Percentiles rank a stretch among this genome's conserved stretches.
These are phyloP conservation scores for Nelumbo lutea DNA, from an alignment of 164 flowering plant genomes.

Conservation along the genomic window DNA sequence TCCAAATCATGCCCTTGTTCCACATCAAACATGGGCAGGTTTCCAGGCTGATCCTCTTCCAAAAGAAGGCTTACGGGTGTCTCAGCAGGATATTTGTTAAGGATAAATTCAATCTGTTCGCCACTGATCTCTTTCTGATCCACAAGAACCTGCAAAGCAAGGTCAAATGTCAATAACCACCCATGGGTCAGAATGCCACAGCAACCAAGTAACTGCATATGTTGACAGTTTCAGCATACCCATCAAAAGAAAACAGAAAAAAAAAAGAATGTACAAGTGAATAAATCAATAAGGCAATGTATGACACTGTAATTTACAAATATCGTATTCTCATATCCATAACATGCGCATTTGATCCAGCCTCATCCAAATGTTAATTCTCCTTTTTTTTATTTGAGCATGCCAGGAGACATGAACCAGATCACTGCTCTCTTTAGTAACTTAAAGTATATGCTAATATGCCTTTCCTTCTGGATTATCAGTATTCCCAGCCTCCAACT, in stretches of 20 bases:
- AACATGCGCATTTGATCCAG: no score
- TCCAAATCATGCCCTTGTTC: constrained; percentile 36
- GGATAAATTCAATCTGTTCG: constrained; percentile 63
- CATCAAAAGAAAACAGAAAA: background rate
- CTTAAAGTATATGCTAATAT: no score
- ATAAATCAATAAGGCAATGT: background rate
- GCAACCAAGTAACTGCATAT: background rate
- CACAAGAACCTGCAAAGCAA: constrained; percentile 62
- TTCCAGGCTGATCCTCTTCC: constrained; percentile 80
- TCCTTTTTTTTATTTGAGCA: no score
- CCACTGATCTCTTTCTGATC: constrained; percentile 74
- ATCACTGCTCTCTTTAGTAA: no score
- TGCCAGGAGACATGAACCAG: no score
- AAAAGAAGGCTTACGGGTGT: constrained; percentile 55
- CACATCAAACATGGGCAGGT: constrained; percentile 42
- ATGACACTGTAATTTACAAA: no score
- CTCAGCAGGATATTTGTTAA: constrained; percentile 69
- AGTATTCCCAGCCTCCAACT: background rate
- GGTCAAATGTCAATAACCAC: background rate
- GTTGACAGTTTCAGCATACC: background rate
- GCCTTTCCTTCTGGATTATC: no score
- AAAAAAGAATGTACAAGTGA: no score
- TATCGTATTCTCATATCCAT: no score
- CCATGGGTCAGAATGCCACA: background rate
- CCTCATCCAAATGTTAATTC: no score